Evolutionary conservation across 139 green algal species (phyloP).

Genomic region (Micractinium conductrix): DNA sequence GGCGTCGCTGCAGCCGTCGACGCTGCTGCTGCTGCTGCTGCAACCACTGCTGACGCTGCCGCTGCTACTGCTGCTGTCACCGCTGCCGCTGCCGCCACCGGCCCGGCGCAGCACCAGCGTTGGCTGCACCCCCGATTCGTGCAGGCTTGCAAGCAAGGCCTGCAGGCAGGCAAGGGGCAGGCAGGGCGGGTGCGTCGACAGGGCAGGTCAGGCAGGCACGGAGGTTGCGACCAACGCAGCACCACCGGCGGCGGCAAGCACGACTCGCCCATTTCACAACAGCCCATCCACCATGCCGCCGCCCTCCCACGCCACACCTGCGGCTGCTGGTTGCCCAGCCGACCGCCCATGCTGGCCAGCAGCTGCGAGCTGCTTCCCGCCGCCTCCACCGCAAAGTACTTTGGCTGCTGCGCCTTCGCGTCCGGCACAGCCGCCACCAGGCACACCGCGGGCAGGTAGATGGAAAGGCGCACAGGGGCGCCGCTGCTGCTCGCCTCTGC

Average conservation of each 20-base stretch:
- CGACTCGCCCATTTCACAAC: too few species aligned
- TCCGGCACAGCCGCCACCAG: not conserved
- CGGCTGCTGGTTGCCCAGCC: constrained; percentile 7
- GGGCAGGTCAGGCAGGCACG: too few species aligned
- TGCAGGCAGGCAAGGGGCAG: not conserved
- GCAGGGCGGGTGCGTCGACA: too few species aligned
- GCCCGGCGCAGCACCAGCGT: not conserved
- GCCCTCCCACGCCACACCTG: too few species aligned
- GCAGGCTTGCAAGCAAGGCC: constrained; percentile 10
- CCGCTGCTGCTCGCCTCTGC: not conserved
- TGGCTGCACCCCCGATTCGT: constrained; percentile 1
- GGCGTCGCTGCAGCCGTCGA: too few species aligned
- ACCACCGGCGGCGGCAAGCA: too few species aligned
- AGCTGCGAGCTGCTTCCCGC: constrained; percentile 2
- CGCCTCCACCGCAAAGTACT: constrained; percentile 13
- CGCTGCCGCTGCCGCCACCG: not conserved
- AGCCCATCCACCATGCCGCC: too few species aligned
- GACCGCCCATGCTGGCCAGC: constrained; percentile 1
- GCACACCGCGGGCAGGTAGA: constrained; percentile 8
- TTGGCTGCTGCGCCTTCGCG: constrained; percentile 7
- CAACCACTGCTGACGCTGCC: not conserved
- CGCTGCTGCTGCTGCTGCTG: not conserved
- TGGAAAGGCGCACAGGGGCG: not conserved
- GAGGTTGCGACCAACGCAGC: too few species aligned
- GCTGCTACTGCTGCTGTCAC: not conserved